Base-by-base conservation (phyloP, 352 stramenopile species). In the Aphanomyces euteiches region DNA sequence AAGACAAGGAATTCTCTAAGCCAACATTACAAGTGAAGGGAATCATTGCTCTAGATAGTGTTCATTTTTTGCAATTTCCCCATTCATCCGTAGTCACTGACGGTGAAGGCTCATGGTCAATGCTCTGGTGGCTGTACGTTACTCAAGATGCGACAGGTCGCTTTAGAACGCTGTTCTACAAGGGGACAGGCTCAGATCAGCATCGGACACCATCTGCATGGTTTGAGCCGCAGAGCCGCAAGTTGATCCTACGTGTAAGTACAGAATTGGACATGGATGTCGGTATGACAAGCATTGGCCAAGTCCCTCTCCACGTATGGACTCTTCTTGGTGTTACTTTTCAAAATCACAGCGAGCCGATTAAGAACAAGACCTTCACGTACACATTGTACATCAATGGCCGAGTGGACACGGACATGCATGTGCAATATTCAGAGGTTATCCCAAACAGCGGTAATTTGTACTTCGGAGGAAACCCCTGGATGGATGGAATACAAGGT, bases 131-230 rank as follows among this genome's bases (percentile, higher is more conserved):
- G 85, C 17, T 87, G 13, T 87, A 90, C 21, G 78, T 81, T 12
- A 77, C 71, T 0, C 72, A 90, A 61, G 69, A 87, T 36, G 63
- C 83, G 8, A 93, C 82, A 0, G 86, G 81, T 0, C 70, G 39
- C 28, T 87, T 90, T 58, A 78, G 87, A 13, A 84, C 84, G 8
- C 69, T 96, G 6, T 85, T 96, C 45, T 96, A 93, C 74, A 89
- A 96, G 66, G 89, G 88, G 34, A 70, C 90, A 50, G 86, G 86
- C 43, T 56, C 75, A 2, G 59, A 74, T 3, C 72, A 90, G 45
- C 80, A 89, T 41, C 84, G 89, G 45, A 96, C 88, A 3, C 86
- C 89, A 3, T 94, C 86, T 0, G 81, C 78, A 5, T 96, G 89
- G 87, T 85, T 92, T 66, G 77, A 84, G n/a, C 89, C 89, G 0